Evolutionary conservation across 2,329 filamentous ascomycete genomes (phyloP).

Genomic region (Amesomyces nigricolor): DNA sequence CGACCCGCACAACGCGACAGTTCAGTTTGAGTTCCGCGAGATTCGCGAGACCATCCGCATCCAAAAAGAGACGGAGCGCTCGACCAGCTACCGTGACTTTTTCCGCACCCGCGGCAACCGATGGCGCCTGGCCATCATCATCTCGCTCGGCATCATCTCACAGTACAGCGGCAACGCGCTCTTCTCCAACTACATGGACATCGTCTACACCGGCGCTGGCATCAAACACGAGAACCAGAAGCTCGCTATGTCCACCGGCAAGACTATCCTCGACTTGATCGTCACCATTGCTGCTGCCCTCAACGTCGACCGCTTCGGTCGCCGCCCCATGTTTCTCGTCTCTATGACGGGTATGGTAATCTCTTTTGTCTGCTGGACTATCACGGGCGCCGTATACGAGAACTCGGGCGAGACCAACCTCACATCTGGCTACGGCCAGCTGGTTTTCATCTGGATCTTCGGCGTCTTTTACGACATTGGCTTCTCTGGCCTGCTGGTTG

Average conservation of each 20-base stretch:
- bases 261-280: conserved; percentile 54
- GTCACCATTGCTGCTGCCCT: conserved; percentile 50
- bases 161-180: conserved; percentile 64
- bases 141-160: conserved; percentile 60
- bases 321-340: conserved; percentile 48
- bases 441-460: conserved; percentile 56
- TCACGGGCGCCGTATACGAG: conserved; percentile 48
- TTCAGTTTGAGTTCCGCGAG: conserved; percentile 61
- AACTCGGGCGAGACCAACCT: conserved; percentile 38
- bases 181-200: conserved; percentile 61
- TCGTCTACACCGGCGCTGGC: conserved; percentile 56
- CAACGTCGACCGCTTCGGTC: conserved; percentile 45
- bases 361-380: conserved; percentile 46
- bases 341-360: conserved; percentile 44
- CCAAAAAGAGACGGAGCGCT: conserved; percentile 45
- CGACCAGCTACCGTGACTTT: conserved; percentile 55
- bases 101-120: conserved; percentile 58
- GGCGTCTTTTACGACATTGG: conserved; percentile 55
- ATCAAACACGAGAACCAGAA: conserved; percentile 53
- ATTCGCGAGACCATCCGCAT: conserved; percentile 58
- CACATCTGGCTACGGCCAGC: conserved; percentile 47
- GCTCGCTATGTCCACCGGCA: conserved; percentile 50
- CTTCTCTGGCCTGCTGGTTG: conserved; percentile 52
- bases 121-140: conserved; percentile 55
- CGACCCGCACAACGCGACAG: conserved; percentile 51